Evolutionary conservation across 2,329 filamentous ascomycete genomes (phyloP), one percentile per base, ranked within the genome.

Genomic region (Penicillium sp.): DNA sequence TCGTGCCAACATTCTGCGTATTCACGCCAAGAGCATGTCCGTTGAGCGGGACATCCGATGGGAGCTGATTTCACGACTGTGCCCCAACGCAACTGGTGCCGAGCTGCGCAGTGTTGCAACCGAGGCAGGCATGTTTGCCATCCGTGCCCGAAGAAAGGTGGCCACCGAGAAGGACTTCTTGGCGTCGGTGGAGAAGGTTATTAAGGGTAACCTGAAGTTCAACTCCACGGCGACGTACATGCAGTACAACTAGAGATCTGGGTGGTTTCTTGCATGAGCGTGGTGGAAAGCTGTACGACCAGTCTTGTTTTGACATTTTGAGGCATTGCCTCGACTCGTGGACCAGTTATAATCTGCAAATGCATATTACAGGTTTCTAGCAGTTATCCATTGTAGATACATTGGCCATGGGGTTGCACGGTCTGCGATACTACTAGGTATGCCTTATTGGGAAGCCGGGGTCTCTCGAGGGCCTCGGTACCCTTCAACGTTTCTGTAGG

Each of bases 21-120:
- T 98, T 63, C 93, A 97, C 75, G 93, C 93, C 62, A 98, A 97
- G 85, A 95, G 88, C 68, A 98, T 98, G 93, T 96, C 89, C 14
- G 93, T 98, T 29, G 93, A 98, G 80, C 84, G 93, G 43, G 93
- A 98, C 66, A 98, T 98, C 64, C 84, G 93, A 73, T 98, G 93
- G 93, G 93, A 98, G 76, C 80, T 98, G 56, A 97, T 98, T 66
- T 96, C 90, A 16, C 85, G 93, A 61, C 79, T 98, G 55, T 98
- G 93, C 74, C 93, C 93, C 57, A 98, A 98, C 74, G 87, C 90
- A 43, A 98, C 93, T 0, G 93, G 93, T 75, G 93, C 93, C 41
- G 93, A 98, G 73, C 74, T 98, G 68, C 82, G 93, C 64, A 95
- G 89, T 74, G 93, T 98, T 51, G 95, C 93, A 59, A 98, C 93